A percentile compares a stretch with the other conserved stretches of the same genome.
These are phyloP conservation scores for Rubroboletus pulcherrimus DNA, from an alignment of 768 basidiomycete genomes.

Conservation along the genomic window DNA sequence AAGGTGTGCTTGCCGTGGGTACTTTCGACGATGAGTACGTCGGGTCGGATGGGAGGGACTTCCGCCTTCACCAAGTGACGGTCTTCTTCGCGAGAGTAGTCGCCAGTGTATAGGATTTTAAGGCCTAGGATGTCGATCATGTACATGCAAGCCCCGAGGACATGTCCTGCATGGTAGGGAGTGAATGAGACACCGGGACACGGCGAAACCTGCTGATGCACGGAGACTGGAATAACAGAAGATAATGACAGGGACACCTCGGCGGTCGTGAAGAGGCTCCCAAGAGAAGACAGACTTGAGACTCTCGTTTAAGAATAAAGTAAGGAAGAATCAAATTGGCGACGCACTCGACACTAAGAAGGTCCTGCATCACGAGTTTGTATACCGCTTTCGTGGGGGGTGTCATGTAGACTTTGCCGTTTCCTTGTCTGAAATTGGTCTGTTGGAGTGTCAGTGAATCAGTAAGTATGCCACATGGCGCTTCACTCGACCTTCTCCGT, in stretches of 20 bases:
- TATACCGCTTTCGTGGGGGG: constrained; percentile 97
- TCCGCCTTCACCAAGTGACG: constrained; percentile 94
- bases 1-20: constrained; percentile 93
- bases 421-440: constrained; percentile 97
- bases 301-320: background rate
- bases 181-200: constrained; percentile 92
- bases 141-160: constrained; percentile 96
- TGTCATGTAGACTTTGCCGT: constrained; percentile 98
- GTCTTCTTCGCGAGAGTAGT: constrained; percentile 96
- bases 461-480: background rate
- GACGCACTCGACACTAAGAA: constrained; percentile 81
- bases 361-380: constrained; percentile 98
- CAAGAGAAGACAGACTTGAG: constrained; percentile 56
- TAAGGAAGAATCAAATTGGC: background rate
- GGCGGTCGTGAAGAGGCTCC: constrained; percentile 68
- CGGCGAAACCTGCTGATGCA: constrained; percentile 84
- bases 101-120: constrained; percentile 93
- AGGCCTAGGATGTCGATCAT: constrained; percentile 93
- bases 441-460: constrained; percentile 29
- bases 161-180: constrained; percentile 96
- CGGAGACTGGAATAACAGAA: constrained; percentile 82
- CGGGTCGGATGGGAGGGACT: constrained; percentile 83
- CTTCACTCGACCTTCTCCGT: constrained; percentile 76
- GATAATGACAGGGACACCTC: constrained; percentile 79
- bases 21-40: constrained; percentile 94